These are phyloP conservation scores for Talaromyces thailandensis DNA, from an alignment of 495 filamentous ascomycete genomes.

Conservation along the genomic window DNA sequence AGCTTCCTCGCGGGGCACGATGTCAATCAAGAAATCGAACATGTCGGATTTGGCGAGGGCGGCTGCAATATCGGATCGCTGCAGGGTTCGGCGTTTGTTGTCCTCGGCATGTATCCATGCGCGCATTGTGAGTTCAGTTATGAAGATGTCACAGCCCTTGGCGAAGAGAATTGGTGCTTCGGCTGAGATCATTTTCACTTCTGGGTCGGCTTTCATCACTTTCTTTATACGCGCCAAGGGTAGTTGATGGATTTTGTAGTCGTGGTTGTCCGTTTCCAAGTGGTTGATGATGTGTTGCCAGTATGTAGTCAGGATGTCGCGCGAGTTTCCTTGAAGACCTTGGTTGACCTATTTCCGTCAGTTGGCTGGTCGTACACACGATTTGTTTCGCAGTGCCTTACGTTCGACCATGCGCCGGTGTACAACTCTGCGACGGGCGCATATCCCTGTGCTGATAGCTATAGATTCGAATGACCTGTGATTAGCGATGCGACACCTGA, in stretches of 20 bases:
- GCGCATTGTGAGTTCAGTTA: conserved; percentile 97
- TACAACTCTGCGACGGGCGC: conserved; percentile 81
- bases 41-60: conserved; percentile 96
- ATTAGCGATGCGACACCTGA: background rate
- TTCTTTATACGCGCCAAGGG: conserved; percentile 97
- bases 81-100: conserved; percentile 92
- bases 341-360: conserved; percentile 66
- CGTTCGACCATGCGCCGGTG: conserved; percentile 91
- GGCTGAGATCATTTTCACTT: conserved; percentile 99
- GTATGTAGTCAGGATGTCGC: conserved; percentile 94
- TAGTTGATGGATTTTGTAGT: conserved; percentile 95
- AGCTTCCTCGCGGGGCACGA: conserved; percentile 92
- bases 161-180: conserved; percentile 97
- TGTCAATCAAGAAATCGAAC: conserved; percentile 99
- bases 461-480: background rate
- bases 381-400: conserved; percentile 25
- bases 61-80: conserved; percentile 91
- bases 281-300: conserved; percentile 97
- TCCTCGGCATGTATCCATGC: conserved; percentile 99
- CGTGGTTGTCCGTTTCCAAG: conserved; percentile 88
- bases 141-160: conserved; percentile 99
- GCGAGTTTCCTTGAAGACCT: conserved; percentile 85
- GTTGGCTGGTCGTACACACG: background rate
- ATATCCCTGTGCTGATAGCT: conserved; percentile 66
- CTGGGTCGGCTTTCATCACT: conserved; percentile 98